Conservation (phyloP, 768 basidiomycete species). For the Nidularia pulvinata region DNA sequence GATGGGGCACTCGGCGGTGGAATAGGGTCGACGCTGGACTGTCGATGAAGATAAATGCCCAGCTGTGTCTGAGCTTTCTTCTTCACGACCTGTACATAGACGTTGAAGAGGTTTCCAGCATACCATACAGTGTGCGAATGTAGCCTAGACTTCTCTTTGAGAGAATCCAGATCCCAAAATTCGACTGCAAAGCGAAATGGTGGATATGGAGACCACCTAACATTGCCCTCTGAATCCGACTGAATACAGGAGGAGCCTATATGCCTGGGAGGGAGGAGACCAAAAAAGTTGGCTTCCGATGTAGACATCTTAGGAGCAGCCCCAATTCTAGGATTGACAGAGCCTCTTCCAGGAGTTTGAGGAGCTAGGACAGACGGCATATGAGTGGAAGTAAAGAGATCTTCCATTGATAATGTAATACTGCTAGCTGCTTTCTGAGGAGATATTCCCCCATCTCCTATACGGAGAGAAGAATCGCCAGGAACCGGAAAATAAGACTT, state of each 20-base stretch:
- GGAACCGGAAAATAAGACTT: slow-evolving; percentile 65
- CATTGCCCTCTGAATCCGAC: slow-evolving; percentile 42
- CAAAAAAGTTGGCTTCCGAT: slow-evolving; percentile 63
- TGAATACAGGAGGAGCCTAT: slow-evolving; percentile 38
- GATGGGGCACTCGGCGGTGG: slow-evolving; percentile 67
- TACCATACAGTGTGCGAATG: slow-evolving; percentile 91
- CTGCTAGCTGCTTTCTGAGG: slow-evolving; percentile 32
- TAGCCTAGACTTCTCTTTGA: slow-evolving; percentile 83
- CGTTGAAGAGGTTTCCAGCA: slow-evolving; percentile 85
- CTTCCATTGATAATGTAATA: slow-evolving; percentile 57
- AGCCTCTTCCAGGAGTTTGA: background rate
- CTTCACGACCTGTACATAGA: slow-evolving; percentile 86
- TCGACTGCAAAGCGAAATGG: slow-evolving; percentile 89
- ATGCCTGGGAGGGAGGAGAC: slow-evolving; percentile 47
- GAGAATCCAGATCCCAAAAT: slow-evolving; percentile 82
- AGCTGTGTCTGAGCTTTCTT: slow-evolving; percentile 78
- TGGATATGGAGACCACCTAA: slow-evolving; percentile 66
- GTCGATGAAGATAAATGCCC: slow-evolving; percentile 88
- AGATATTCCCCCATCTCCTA: slow-evolving; percentile 66
- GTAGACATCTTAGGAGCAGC: slow-evolving; percentile 11
- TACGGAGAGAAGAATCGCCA: slow-evolving; percentile 66
- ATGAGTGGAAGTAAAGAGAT: slow-evolving; percentile 52
- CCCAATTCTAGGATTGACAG: background rate
- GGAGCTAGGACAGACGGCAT: slow-evolving; percentile 22
- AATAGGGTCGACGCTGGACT: slow-evolving; percentile 77